Base-by-base conservation (phyloP, 2,329 filamentous ascomycete genomes). In the Fusarium nanum region DNA sequence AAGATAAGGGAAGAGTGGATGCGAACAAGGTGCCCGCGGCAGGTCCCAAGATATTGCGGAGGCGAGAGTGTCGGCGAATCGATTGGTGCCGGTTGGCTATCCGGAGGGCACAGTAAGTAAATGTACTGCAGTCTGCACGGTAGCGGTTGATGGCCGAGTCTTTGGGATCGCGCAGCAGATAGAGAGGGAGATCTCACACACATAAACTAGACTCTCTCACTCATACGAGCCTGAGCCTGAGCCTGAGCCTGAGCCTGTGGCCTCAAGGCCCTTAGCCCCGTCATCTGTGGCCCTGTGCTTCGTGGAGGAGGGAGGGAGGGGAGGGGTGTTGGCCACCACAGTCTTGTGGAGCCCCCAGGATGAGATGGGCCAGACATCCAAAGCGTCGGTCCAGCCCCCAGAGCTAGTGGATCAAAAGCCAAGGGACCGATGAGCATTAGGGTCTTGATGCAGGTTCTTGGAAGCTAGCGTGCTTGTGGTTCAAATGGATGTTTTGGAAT, bases 21-120 rank as follows among this genome's bases (percentile, higher is more conserved):
- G 68, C 41, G 48, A 64, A 68, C 68, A 66, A 73, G 70, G 73
- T 73, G 73, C 34, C 34, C 34, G 34, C 73, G 57, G 70, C 62
- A 71, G 71, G 68, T 74, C 72, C 64, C 73, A 75, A 75, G 73
- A 75, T 75, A 75, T 75, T 73, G 73, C 72, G 73, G 73, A 75
- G 73, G 73, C 71, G 73, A 75, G 63, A 67, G 57, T 64, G 68
- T 71, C 71, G 64, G 69, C 73, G 63, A 75, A 73, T 75, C 67
- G 69, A 74, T 63, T 63, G 52, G 60, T 62, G 64, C 61, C 64
- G 67, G 61, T 69, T 71, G 61, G 46, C 46, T 40, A 69, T 72
- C 68, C 63, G 48, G 60, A 67, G 53, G 71, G 64, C 60, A 71
- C 68, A 69, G 64, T 41, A 47, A 64, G 60, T 64, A 57, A 47